Evolutionary conservation across 2,329 filamentous ascomycete species (phyloP).

Genomic region (Chrysoporthe cubensis): DNA sequence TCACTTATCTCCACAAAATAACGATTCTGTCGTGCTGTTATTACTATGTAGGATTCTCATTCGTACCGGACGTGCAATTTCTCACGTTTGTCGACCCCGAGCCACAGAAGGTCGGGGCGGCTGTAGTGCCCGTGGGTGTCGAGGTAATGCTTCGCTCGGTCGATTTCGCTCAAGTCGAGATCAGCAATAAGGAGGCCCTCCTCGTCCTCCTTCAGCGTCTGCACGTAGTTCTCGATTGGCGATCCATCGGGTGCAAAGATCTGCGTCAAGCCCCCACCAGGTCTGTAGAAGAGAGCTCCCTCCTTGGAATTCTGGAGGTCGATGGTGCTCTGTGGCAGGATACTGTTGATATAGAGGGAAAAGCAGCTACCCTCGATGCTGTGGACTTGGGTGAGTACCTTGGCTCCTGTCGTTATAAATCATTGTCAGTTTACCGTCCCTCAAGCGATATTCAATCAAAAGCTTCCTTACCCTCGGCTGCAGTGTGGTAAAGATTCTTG

Average conservation of each 20-base stretch:
- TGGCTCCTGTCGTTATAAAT: constrained; percentile 23
- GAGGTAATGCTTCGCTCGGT: constrained; percentile 45
- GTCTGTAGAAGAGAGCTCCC: constrained; percentile 29
- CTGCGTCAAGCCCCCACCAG: constrained; percentile 52
- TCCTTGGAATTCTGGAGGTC: background rate
- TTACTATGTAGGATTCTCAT: background rate
- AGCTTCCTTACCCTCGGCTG: background rate
- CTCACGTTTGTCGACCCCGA: constrained; percentile 38
- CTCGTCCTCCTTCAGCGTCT: constrained; percentile 40
- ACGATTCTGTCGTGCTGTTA: background rate
- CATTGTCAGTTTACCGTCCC: background rate
- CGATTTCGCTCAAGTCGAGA: constrained; percentile 49
- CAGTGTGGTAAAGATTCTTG: background rate
- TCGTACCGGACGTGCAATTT: background rate
- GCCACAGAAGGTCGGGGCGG: constrained; percentile 45
- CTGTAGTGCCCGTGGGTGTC: constrained; percentile 45
- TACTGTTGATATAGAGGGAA: constrained; percentile 33
- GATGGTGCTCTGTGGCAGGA: constrained; percentile 33
- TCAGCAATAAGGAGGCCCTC: constrained; percentile 57
- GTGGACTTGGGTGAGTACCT: constrained; percentile 31
- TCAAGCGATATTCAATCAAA: background rate
- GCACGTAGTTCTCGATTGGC: constrained; percentile 30
- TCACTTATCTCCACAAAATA: too few species aligned
- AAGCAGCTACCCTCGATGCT: constrained; percentile 35
- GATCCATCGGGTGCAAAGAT: constrained; percentile 56